phyloP scores from a whole-genome alignment of 306 rosid genomes.

The Vigna mungo region DNA sequence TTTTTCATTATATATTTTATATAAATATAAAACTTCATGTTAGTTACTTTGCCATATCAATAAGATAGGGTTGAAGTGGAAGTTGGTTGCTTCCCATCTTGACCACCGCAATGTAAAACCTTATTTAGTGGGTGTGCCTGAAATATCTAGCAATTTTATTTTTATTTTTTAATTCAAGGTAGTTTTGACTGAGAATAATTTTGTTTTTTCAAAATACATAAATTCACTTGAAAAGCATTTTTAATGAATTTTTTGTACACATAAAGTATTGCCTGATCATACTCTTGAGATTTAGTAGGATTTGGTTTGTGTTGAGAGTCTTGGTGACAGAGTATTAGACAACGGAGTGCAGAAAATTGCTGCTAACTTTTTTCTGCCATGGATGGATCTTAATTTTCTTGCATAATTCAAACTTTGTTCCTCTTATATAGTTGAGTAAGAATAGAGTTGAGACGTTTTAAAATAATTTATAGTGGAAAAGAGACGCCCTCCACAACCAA shows the following conservation, averaged over 20 bases:
- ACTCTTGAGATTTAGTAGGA: not conserved
- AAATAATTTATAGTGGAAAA: not conserved
- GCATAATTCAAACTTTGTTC: not conserved
- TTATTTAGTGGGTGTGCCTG: no score
- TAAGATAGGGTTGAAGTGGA: conserved; percentile 50
- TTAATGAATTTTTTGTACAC: no score
- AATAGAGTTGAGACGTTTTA: not conserved
- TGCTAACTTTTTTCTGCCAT: not conserved
- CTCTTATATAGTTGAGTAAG: not conserved
- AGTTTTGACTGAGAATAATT: no score
- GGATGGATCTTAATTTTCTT: not conserved
- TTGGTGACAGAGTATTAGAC: not conserved
- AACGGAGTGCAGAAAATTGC: no score
- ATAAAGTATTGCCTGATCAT: no score
- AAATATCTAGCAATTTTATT: no score
- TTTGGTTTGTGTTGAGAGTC: not conserved
- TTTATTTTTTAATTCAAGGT: no score
- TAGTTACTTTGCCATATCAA: not conserved
- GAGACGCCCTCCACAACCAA: not conserved
- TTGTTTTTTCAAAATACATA: no score
- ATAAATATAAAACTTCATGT: not conserved
- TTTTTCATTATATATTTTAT: no score
- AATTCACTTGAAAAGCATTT: no score
- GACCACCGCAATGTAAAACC: conserved; percentile 35
- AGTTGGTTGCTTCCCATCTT: conserved; percentile 56